A percentile compares a stretch with the other conserved stretches of the same genome.
Evolutionary conservation across 2,329 filamentous ascomycete genomes (phyloP).

Genomic region (Fusarium mangiferae): DNA sequence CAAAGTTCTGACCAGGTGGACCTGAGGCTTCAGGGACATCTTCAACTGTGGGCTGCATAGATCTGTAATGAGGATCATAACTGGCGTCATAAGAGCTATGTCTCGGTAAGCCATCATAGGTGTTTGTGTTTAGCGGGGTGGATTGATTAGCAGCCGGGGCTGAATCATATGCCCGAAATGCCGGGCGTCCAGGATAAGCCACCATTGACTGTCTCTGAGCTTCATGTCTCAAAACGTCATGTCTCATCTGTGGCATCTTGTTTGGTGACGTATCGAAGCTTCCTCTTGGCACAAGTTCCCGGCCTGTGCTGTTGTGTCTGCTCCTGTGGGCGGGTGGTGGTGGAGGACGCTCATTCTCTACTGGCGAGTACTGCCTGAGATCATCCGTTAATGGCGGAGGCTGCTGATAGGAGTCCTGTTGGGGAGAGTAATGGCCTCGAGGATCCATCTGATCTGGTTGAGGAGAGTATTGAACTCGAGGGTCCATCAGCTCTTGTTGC

Average conservation of each 20-base stretch:
- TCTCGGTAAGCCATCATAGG: conserved; percentile 53
- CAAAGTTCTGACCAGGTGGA: conserved; percentile 40
- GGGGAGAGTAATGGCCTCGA: conserved; percentile 49
- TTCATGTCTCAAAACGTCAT: conserved; percentile 67
- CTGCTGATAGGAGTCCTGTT: conserved; percentile 48
- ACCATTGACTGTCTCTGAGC: conserved; percentile 64
- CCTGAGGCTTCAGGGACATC: conserved; percentile 67
- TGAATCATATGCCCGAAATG: conserved; percentile 63
- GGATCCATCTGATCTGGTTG: conserved; percentile 53
- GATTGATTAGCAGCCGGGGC: conserved; percentile 51
- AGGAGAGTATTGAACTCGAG: conserved; percentile 46
- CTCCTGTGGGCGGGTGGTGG: conserved; percentile 66
- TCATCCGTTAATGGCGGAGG: conserved; percentile 45
- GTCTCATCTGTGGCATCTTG: conserved; percentile 63
- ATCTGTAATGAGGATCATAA: conserved; percentile 58
- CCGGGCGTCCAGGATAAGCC: conserved; percentile 64
- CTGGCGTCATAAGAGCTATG: conserved; percentile 63
- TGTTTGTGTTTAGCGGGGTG: conserved; percentile 42
- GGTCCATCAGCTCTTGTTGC: conserved; percentile 53
- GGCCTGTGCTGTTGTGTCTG: conserved; percentile 57
- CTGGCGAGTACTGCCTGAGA: conserved; percentile 47
- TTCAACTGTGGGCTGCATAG: conserved; percentile 72
- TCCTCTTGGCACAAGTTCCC: conserved; percentile 55
- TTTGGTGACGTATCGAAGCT: conserved; percentile 55
- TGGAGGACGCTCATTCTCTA: conserved; percentile 61